Evolutionary conservation across 2,329 filamentous ascomycete genomes (phyloP), one percentile per base, ranked within the genome.

Genomic region (Trichoderma polysporum): DNA sequence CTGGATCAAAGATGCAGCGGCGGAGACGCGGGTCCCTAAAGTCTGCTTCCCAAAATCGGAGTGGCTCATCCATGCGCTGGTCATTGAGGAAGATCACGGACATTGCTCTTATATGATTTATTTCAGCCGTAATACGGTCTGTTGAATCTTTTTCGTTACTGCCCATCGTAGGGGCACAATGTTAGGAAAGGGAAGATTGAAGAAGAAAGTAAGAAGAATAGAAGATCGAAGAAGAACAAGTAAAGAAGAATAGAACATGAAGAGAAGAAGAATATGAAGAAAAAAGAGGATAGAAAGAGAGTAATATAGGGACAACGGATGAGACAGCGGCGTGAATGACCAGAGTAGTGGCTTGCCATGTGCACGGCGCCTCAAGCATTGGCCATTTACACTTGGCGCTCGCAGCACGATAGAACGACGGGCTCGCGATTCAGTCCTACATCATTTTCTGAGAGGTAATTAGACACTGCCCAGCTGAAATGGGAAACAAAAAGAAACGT

Each of bases 21-120:
- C 62, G 62, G 31, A 68, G 67, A 22, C 37, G 56, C 17, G 67
- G 67, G 15, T 54, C 17, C 4, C n/a, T 25, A 5, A 62, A 37
- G 35, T 66, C 56, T 25, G 29, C 6, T 31, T 45, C 53, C 31
- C 22, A 39, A n/a, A 45, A 66, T 22, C 54, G 22, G n/a, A 25
- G 41, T 4, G 31, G 31, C 27, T 41, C 63, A 19, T 37, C 22
- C 63, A 66, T 52, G 22, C 7, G n/a, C 13, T 66, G 27, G 3
- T 50, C n/a, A 15, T 59, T 27, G n/a, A 63, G 49, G 12, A 62
- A 62, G n/a, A 49, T 49, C 4, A 8, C 27, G 15, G 58, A 61
- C 45, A 52, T 61, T 50, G 58, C 17, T 15, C n/a, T 33, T 19
- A 50, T 5, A 10, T 47, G 58, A 29, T 17, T 22, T 19, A 25